Conservation (phyloP, 139 green algal species). For the Trebouxia sp. region DNA sequence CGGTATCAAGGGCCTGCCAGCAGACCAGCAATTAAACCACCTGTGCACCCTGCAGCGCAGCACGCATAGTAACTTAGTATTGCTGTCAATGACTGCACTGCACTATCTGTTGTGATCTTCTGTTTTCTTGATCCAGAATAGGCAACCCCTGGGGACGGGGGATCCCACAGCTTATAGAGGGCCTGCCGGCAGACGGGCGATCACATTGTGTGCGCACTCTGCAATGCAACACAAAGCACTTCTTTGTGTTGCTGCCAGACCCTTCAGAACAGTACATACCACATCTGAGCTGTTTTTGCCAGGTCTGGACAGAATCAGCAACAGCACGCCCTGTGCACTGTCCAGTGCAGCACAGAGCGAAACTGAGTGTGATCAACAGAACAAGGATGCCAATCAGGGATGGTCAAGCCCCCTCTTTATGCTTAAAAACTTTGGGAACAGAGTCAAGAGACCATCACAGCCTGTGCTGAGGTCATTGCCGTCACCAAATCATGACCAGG, state of each 20-base stretch:
- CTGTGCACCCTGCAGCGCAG: slow-evolving; percentile 20
- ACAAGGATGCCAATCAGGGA: too few relatives aligned
- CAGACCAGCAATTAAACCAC: slow-evolving; percentile 20
- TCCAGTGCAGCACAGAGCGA: slow-evolving; percentile 20
- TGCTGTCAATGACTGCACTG: too few relatives aligned
- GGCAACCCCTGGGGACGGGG: background rate
- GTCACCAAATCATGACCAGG: too few relatives aligned
- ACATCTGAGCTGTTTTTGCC: background rate
- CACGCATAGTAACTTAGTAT: background rate
- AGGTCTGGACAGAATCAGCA: background rate
- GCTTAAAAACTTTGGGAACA: too few relatives aligned
- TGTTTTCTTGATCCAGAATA: background rate
- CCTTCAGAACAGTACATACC: background rate
- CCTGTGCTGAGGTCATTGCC: too few relatives aligned
- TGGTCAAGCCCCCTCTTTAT: too few relatives aligned
- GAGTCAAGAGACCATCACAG: too few relatives aligned
- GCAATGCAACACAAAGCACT: slow-evolving; percentile 21
- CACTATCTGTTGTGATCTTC: background rate
- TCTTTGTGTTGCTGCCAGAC: too few relatives aligned
- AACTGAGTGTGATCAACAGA: too few relatives aligned
- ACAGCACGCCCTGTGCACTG: slow-evolving; percentile 27
- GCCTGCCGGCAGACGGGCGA: slow-evolving; percentile 30
- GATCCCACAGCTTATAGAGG: slow-evolving; percentile 40
- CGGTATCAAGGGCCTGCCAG: slow-evolving; percentile 40
- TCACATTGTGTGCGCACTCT: slow-evolving; percentile 32